Evolutionary conservation across 345 rosid species (phyloP), one percentile per base, ranked within the genome.

Genomic region (Arabidopsis arenosa): DNA sequence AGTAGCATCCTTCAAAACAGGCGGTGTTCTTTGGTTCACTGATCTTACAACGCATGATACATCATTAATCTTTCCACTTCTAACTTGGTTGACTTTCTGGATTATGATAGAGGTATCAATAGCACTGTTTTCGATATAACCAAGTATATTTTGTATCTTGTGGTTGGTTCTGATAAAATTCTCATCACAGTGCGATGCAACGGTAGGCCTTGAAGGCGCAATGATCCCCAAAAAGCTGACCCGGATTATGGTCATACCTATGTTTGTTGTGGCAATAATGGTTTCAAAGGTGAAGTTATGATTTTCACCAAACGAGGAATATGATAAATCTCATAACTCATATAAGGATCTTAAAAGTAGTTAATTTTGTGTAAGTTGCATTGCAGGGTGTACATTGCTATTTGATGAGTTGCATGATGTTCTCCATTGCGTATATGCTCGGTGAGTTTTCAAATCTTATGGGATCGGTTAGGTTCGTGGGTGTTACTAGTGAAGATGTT

Each of bases 21-120:
- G 97, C 3, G 97, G 97, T 54, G 86, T 86, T 7, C 85, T 44
- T 68, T 89, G 90, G 97, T 89, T 91, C 60, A 59, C 73, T 55
- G 94, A 91, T 79, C 89, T 91, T 77, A 69, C 86, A 7, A 84
- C 86, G 26, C 84, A 85, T 1, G 93, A 91, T 82, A 75, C 60
- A 79, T 77, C 26, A 23, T 23, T 91, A 52, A 6, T 89, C 52
- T 40, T 89, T 32, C 94, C 97, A 30, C n/a, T 84, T 65, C 70
- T 89, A 80, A 82, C 90, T 6, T 85, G 80, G 18, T 58, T 87
- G 66, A 82, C 80, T 23, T 85, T 86, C 81, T 88, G 68, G 82
- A 63, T 86, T 65, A 78, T 83, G 0, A 87, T 86, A 59, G 94
- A 91, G 94, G 94, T 55, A 30, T 55, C 36, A 30, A 13, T 89